Base-by-base conservation (phyloP, 768 basidiomycete genomes). In the Lactarius sp. region DNA sequence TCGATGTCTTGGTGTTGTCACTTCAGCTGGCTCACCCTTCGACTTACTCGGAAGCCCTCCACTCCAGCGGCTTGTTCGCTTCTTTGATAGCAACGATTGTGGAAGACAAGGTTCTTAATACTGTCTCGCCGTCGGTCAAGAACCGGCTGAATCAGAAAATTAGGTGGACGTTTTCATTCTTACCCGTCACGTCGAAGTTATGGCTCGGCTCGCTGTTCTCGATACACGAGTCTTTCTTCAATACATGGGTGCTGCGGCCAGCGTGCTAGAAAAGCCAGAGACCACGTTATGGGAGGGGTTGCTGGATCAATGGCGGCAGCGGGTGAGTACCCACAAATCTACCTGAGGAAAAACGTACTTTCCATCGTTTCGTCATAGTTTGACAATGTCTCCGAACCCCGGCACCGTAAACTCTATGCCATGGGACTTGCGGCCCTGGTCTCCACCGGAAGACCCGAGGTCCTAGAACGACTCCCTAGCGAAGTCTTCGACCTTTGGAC, bases 401-500 rank as follows among this genome's bases (percentile, higher is more conserved):
- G 87, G 10, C 82, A 88, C 65, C 85, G 94, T 61, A 96, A 96
- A 76, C 78, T 96, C 60, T 77, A 84, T 31, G 91, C 92, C 12
- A 87, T 96, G 79, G 92, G 88, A 1, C 83, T 91, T 50, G 90
- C 90, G 2, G 77, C 81, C 50, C 80, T 95, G 3, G 85, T 91
- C 41, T 83, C 90, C 0, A 92, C 91, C 0, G 90, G 84, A 13
- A 82, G 84, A 22, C 80, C 80, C 0, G 87, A 91, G 69, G 85
- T 93, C 12, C 81, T 96, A 10, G 78, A 81, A 36, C 81, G 89
- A 20, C 75, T 96, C 31, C 80, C 84, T 14, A 81, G 79, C 3
- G 93, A 94, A 68, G 83, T 92, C 31, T 90, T 91, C 73, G 89
- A 91, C 69, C 75, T 94, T 34, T 96, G 93, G 93, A 76, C 88